Evolutionary conservation across 164 flowering plant genomes (phyloP).

Genomic region (Tinospora cordifolia): DNA sequence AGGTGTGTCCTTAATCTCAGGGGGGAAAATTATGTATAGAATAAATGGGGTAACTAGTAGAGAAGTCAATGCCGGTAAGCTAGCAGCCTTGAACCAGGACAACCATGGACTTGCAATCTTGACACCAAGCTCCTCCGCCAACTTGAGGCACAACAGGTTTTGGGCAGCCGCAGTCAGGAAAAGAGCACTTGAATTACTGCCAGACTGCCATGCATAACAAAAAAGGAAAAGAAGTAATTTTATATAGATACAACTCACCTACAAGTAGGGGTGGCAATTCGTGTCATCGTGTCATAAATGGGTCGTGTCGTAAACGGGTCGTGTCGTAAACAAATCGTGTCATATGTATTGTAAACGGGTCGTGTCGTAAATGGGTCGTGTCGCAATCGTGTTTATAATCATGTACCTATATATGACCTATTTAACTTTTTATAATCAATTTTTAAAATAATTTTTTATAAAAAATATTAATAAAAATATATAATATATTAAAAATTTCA

Average conservation of each 20-base stretch:
- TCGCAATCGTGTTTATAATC: no score
- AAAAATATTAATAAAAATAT: no score
- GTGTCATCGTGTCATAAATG: no score
- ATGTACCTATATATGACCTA: no score
- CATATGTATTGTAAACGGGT: no score
- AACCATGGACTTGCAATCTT: constrained; percentile 77
- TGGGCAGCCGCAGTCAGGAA: constrained; percentile 99
- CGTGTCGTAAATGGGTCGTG: no score
- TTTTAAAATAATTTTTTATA: no score
- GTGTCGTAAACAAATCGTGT: no score
- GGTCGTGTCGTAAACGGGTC: no score
- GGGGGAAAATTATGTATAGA: constrained; percentile 79
- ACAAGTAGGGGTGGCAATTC: no score
- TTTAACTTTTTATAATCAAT: no score
- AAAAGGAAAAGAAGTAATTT: constrained; percentile 14
- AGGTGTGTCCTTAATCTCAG: constrained; percentile 82
- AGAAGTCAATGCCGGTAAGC: constrained; percentile 69
- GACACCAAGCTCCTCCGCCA: constrained; percentile 93
- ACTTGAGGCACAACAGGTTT: constrained; percentile 81
- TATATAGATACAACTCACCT: background rate
- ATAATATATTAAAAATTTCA: no score
- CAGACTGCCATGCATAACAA: constrained; percentile 50
- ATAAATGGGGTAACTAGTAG: constrained; percentile 66
- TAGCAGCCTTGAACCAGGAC: constrained; percentile 85
- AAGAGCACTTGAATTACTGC: constrained; percentile 93